Evolutionary conservation across 1,284 basidiomycete species (phyloP).

Genomic region (Leucocoprinus gongylophorus): DNA sequence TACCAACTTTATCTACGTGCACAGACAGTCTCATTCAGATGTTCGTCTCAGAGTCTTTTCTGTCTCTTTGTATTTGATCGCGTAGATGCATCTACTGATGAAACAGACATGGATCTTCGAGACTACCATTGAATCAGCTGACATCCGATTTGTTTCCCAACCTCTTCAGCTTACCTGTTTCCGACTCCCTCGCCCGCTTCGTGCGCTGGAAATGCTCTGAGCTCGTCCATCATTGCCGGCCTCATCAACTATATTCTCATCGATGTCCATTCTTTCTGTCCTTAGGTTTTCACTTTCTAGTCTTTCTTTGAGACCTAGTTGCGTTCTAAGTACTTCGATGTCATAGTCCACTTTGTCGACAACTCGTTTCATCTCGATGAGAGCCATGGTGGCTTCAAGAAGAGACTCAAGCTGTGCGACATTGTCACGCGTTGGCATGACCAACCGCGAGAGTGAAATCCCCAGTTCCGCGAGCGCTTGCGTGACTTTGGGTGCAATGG

Average conservation of each 20-base stretch:
- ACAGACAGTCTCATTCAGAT: background rate
- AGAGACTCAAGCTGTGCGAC: constrained; percentile 66
- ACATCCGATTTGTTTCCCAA: no score
- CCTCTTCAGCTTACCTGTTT: constrained; percentile 42
- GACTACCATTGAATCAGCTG: constrained; percentile 29
- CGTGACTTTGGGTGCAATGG: constrained; percentile 66
- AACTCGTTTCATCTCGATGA: constrained; percentile 85
- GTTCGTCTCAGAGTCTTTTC: constrained; percentile 38
- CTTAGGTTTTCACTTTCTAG: constrained; percentile 22
- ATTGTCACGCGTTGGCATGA: constrained; percentile 88
- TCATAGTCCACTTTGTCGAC: constrained; percentile 84
- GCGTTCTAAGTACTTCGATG: constrained; percentile 59
- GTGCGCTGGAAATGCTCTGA: constrained; percentile 57
- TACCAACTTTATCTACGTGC: background rate
- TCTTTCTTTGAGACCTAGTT: constrained; percentile 47
- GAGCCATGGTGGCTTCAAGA: constrained; percentile 58
- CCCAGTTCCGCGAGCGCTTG: constrained; percentile 73
- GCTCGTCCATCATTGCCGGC: constrained; percentile 47
- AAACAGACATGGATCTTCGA: constrained; percentile 55
- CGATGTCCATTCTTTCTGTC: constrained; percentile 39
- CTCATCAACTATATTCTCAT: constrained; percentile 34
- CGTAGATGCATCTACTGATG: constrained; percentile 58
- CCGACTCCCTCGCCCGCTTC: constrained; percentile 37
- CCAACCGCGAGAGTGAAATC: constrained; percentile 64
- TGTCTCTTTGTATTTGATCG: constrained; percentile 53